A percentile compares a stretch with the other conserved stretches of the same genome.
Evolutionary conservation across 495 filamentous ascomycete genomes (phyloP).

Genomic region (Aspergillus homomorphus): DNA sequence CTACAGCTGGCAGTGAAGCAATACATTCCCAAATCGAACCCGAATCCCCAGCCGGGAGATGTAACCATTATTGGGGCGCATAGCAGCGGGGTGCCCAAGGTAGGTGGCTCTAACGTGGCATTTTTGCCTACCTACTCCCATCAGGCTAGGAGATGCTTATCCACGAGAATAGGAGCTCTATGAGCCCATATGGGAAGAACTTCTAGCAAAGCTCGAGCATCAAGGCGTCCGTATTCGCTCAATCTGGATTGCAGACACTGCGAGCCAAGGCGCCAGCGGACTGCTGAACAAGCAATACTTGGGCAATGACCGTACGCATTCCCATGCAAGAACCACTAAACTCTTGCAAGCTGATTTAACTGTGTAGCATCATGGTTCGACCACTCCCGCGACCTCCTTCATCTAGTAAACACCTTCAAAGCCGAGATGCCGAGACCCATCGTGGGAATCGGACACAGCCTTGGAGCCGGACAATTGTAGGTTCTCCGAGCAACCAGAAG

Average conservation of each 20-base stretch:
- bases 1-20: constrained; percentile 57
- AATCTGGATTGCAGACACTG: constrained; percentile 71
- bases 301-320: constrained; percentile 14
- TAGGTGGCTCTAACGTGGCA: not conserved
- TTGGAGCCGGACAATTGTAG: constrained; percentile 59
- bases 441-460: constrained; percentile 73
- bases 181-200: constrained; percentile 70
- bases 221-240: constrained; percentile 38
- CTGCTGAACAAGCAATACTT: constrained; percentile 21
- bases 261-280: constrained; percentile 61
- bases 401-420: constrained; percentile 66
- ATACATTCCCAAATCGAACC: constrained; percentile 59
- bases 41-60: constrained; percentile 52
- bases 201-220: constrained; percentile 32
- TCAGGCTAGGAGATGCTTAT: not conserved
- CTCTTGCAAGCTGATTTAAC: constrained; percentile 32
- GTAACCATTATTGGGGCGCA: constrained; percentile 49
- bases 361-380: constrained; percentile 55
- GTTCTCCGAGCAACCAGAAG: constrained; percentile 21
- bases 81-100: constrained; percentile 14
- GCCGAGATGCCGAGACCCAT: constrained; percentile 68
- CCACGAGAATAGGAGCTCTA: constrained; percentile 57
- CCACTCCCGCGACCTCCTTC: constrained; percentile 68
- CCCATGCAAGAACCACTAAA: not conserved
- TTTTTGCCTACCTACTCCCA: not conserved